Evolutionary conservation across 2,329 filamentous ascomycete genomes (phyloP), one percentile per base, ranked within the genome.

Genomic region (Phoma herbarum): DNA sequence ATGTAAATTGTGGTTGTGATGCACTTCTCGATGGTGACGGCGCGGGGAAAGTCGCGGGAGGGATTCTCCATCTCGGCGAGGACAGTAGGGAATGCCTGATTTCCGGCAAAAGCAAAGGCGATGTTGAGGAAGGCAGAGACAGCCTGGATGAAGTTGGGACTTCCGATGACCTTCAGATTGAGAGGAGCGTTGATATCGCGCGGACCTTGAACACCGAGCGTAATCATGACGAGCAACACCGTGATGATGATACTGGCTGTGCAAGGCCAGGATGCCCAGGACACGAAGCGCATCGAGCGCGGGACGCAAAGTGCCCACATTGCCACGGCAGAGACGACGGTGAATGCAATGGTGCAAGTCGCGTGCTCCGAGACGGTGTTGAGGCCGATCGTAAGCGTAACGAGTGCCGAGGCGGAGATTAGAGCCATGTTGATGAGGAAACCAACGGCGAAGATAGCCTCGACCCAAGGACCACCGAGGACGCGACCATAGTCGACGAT

Each of bases 381-480:
- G 31, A 73, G 60, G 12, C 67, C 69, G 41, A 73, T 70, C 20
- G 66, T 67, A 10, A 71, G 62, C 7, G 70, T 73, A 46, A 73
- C 66, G 46, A 70, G 62, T 2, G 68, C 70, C 1, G 66, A 69
- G 8, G 69, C 70, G 26, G 62, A 64, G 35, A 73, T 71, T 16
- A 73, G 59, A 2, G 65, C 68, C 70, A 73, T 67, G 52, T 73
- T 73, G 59, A 73, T 66, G 14, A 73, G 43, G 25, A 71, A 71
- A 8, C 64, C 66, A 31, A 68, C 39, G 9, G 66, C 69, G 23
- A 73, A 68, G 29, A 73, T 61, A n/a, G 51, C 61, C 51, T 73
- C 70, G 26, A 68, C 50, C 63, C 63, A 67, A 7, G 65, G 68
- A 2, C 70, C 69, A 20, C 69, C 69, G 5, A 73, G 61, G 12